Evolutionary conservation across 495 filamentous ascomycete species (phyloP).

Genomic region (Hypoxylon intermedium): DNA sequence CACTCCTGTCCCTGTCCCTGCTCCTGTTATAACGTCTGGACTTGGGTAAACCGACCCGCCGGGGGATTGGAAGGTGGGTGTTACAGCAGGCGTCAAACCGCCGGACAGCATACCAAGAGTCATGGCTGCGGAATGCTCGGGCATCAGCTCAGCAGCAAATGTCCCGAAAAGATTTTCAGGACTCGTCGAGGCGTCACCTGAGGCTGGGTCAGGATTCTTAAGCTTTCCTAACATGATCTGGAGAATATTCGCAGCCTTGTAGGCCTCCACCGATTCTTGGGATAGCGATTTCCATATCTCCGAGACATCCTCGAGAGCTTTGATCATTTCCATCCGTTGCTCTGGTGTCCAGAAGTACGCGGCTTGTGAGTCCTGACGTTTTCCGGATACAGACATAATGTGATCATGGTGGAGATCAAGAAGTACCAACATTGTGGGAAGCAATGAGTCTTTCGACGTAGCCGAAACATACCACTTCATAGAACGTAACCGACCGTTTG

Average conservation of each 20-base stretch:
- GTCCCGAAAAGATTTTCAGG: constrained; percentile 38
- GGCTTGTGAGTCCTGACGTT: constrained; percentile 53
- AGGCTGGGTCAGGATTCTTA: constrained; percentile 48
- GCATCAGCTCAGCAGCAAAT: constrained; percentile 50
- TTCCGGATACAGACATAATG: constrained; percentile 41
- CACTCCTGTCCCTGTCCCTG: constrained; percentile 38
- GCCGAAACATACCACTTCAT: constrained; percentile 78
- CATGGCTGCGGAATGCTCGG: constrained; percentile 77
- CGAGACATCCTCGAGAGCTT: constrained; percentile 71
- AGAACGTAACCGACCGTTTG: constrained; percentile 71
- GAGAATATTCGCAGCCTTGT: constrained; percentile 79
- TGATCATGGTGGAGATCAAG: constrained; percentile 72
- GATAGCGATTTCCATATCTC: constrained; percentile 79
- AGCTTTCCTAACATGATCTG: constrained; percentile 81
- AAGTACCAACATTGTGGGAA: constrained; percentile 87
- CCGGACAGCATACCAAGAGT: constrained; percentile 79
- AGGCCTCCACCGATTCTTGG: constrained; percentile 84
- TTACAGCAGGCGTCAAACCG: constrained; percentile 69
- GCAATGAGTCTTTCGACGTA: constrained; percentile 83
- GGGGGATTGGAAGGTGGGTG: constrained; percentile 55
- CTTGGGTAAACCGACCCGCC: constrained; percentile 49
- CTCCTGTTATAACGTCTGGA: constrained; percentile 41
- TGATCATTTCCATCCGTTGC: constrained; percentile 76
- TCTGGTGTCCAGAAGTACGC: constrained; percentile 73
- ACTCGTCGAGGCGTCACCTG: constrained; percentile 35